Evolutionary conservation across 306 rosid genomes (phyloP), one percentile per base, ranked within the genome.

Genomic region (Rosa persica): DNA sequence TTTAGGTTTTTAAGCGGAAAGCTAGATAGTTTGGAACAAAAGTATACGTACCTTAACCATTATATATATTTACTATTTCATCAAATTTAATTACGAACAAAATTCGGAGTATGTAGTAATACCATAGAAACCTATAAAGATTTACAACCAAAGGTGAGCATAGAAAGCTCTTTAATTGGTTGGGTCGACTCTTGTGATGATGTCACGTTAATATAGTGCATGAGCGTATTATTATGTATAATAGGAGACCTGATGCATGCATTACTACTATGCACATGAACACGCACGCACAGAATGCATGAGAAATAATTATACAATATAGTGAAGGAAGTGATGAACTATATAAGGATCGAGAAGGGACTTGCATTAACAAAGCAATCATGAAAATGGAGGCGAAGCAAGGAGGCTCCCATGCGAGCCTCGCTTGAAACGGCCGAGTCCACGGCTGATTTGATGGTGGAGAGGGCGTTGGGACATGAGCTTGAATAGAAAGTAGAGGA

Each of bases 351-450:
- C 36, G 36, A 61, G 39, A 11, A 12, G 67, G 16, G 81, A 88
- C 93, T 86, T 90, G 85, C 97, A 79, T 89, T 89, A 62, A 92
- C 97, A 82, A 92, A 92, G 74, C 97, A 92, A 74, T 92, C 97
- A 71, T 92, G 97, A 78, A 92, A 92, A 68, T 92, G 97, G 74
- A 92, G 96, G 67, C 97, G 97, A 1, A 92, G 97, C 23, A 92
- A 64, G 23, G 96, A 92, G 0, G 97, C 97, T 0, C 97, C 97
- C 97, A 92, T 92, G 76, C 97, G 97, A 75, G 68, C 39, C 68
- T 92, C 97, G 0, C n/a, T 83, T 8, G 7, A 43, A 0, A 92
- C 88, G 4, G 96, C 93, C 36, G 88, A 39, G 27, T 0, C 0
- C 5, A 90, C 86, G 12, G 74, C 88, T 0, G 81, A 15, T 27